A percentile compares a stretch with the other conserved stretches of the same genome.
phyloP scores from a whole-genome alignment of 768 basidiomycete species.

The Trametes cubensis region DNA sequence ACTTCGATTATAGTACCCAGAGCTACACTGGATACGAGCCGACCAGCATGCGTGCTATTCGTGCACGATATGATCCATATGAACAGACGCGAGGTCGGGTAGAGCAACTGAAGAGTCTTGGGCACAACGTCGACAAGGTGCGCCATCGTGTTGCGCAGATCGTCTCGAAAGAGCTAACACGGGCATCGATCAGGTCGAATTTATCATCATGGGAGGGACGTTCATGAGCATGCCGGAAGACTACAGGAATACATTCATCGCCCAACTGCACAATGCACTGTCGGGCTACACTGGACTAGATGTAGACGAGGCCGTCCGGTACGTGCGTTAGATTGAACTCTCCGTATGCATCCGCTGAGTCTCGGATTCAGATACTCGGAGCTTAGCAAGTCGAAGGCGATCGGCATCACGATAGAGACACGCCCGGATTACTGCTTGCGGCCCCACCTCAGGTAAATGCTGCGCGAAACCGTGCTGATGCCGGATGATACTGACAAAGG shows the following conservation, averaged over 20 bases:
- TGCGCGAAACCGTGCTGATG: neutral
- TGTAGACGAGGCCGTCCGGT: conserved; percentile 95
- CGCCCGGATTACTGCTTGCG: conserved; percentile 97
- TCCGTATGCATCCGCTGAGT: neutral
- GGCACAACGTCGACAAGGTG: conserved; percentile 97
- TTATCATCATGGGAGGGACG: conserved; percentile 97
- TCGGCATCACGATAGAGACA: conserved; percentile 99
- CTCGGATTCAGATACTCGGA: conserved; percentile 76
- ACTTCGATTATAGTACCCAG: conserved; percentile 99
- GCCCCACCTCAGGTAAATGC: conserved; percentile 82
- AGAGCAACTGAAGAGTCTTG: conserved; percentile 93
- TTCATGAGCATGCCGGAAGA: conserved; percentile 99
- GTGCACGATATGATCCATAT: conserved; percentile 95
- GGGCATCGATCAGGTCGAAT: conserved; percentile 63
- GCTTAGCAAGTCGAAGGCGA: conserved; percentile 96
- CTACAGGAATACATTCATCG: conserved; percentile 90
- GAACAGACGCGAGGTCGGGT: conserved; percentile 95
- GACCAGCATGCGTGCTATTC: conserved; percentile 98
- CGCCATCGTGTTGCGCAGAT: conserved; percentile 12
- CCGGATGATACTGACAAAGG: conserved; percentile 5
- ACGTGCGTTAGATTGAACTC: conserved; percentile 19
- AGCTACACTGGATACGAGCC: conserved; percentile 95
- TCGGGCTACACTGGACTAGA: conserved; percentile 93
- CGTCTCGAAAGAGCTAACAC: neutral
- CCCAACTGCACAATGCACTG: conserved; percentile 94